These are phyloP conservation scores for Sphenostylis stenocarpa DNA, from an alignment of 306 rosid genomes.

Conservation along the genomic window DNA sequence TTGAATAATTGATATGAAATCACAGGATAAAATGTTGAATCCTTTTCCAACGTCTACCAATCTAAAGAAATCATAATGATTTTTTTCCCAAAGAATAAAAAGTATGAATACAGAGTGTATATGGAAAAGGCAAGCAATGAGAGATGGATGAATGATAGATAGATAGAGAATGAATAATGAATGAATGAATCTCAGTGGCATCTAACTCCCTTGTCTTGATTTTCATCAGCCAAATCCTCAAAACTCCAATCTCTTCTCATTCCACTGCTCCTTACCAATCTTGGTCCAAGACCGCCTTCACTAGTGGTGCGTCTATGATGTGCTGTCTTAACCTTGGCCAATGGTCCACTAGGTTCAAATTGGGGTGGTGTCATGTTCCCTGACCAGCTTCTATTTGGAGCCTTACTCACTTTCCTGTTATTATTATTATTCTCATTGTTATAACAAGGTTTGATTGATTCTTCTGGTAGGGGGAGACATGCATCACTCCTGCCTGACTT, in stretches of 20 bases:
- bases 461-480: not conserved
- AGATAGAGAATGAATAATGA: too few species aligned
- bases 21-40: too few species aligned
- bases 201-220: conserved; percentile 25
- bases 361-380: conserved; percentile 38
- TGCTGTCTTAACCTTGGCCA: not conserved
- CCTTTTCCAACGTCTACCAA: too few species aligned
- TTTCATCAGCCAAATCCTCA: conserved; percentile 40
- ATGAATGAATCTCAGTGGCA: not conserved
- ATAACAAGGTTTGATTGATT: not conserved
- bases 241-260: conserved; percentile 88
- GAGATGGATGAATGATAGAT: too few species aligned
- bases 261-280: conserved; percentile 61
- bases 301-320: conserved; percentile 46
- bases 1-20: too few species aligned
- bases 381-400: conserved; percentile 50
- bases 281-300: conserved; percentile 37
- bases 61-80: too few species aligned
- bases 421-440: not conserved
- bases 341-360: not conserved
- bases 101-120: too few species aligned
- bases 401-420: not conserved
- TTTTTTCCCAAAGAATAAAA: too few species aligned
- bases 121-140: too few species aligned
- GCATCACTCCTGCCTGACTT: conserved; percentile 30